Evolutionary conservation across 495 filamentous ascomycete species (phyloP), one percentile per base, ranked within the genome.

Genomic region (Daldinia vernicosa): DNA sequence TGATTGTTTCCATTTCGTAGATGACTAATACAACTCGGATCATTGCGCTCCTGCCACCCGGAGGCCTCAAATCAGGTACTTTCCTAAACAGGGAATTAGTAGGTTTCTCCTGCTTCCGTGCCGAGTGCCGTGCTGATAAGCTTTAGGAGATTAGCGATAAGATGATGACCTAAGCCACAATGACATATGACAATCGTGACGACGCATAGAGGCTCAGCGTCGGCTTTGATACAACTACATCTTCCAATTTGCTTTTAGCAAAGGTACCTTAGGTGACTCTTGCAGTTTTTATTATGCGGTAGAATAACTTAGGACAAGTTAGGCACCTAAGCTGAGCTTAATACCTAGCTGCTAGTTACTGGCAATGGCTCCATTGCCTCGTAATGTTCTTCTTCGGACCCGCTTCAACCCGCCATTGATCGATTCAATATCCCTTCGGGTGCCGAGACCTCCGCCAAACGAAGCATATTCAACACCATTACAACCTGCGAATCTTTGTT

Each of bases 131-230:
- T 9, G 30, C 30, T 32, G 40, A 19, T 22, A 45, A 45, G 60
- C 17, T 32, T 45, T 59, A 33, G 33, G 55, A 7, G 33, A 30
- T 28, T 5, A 52, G 22, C 53, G 55, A 70, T 58, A 71, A 67
- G 58, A 60, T 50, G 35, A 43, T 53, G 9, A 33, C n/a, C 70
- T 45, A 58, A 73, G 70, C 70, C 70, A 73, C 70, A 64, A 65
- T 64, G 69, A 68, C 69, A 67, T 72, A 73, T 66, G 70, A 69
- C 61, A 67, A 67, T 66, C 51, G 51, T 73, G 70, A 73, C 70
- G 70, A 69, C 60, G 66, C 70, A 37, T 3, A 52, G 70, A 64
- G 70, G 70, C 70, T 73, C 56, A 73, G 70, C 69, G 1, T 64
- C 28, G 50, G 26, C 15, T 53, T 26, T 6, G 17, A 50, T 22